A percentile compares a stretch with the other conserved stretches of the same genome.
These are phyloP conservation scores for Russula dissimulans DNA, from an alignment of 768 basidiomycete species.

Conservation along the genomic window DNA sequence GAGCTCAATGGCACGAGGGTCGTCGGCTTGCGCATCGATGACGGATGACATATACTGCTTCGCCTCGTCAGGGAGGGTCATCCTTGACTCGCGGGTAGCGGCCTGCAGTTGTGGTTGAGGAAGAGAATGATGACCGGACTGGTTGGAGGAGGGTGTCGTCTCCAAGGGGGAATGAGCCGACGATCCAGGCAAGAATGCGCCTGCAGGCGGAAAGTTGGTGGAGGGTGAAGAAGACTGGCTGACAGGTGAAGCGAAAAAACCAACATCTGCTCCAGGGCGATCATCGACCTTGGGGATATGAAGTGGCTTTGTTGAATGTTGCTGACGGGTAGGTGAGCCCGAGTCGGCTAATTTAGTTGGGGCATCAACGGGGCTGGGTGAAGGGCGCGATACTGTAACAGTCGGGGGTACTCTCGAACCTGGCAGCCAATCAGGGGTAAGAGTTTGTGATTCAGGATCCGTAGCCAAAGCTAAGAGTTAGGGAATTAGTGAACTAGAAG, in stretches of 20 bases:
- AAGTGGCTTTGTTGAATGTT: conserved; percentile 5
- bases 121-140: background rate
- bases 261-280: background rate
- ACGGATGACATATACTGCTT: conserved; percentile 61
- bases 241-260: background rate
- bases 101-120: conserved; percentile 7
- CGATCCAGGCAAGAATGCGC: background rate
- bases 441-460: background rate
- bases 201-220: background rate
- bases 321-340: background rate
- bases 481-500: background rate
- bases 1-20: conserved; percentile 32
- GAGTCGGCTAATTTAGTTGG: background rate
- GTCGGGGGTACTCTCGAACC: background rate
- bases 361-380: background rate
- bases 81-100: conserved; percentile 54
- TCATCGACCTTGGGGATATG: conserved; percentile 2
- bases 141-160: background rate
- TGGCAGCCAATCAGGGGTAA: conserved; percentile 15
- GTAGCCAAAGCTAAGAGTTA: background rate
- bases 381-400: conserved; percentile 3
- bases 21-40: conserved; percentile 52
- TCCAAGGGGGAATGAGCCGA: conserved; percentile 1
- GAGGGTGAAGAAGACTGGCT: conserved; percentile 3
- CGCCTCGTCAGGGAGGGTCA: conserved; percentile 70